Conservation (phyloP, 805 yeast genomes). For the Wickerhamiella domercqiae region DNA sequence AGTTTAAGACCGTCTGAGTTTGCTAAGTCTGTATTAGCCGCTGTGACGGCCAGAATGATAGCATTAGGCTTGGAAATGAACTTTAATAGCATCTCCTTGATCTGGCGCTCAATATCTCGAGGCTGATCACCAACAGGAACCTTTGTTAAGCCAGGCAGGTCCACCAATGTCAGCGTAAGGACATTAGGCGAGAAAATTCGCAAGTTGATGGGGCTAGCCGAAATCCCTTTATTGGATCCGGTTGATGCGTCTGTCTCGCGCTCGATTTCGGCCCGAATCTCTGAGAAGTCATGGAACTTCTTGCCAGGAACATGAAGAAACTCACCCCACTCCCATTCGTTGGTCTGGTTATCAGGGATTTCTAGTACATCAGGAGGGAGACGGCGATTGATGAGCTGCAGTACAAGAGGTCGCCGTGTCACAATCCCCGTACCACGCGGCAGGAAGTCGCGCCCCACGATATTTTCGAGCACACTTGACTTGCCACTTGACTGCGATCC, state of each 20-base stretch:
- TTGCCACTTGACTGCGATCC: conserved; percentile 87
- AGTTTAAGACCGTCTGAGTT: conserved; percentile 91
- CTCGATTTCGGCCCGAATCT: conserved; percentile 78
- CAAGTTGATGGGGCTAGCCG: conserved; percentile 82
- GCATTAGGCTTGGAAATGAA: conserved; percentile 94
- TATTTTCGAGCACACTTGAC: conserved; percentile 76
- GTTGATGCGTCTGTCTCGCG: conserved; percentile 77
- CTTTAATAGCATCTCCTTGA: conserved; percentile 81
- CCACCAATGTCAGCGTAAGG: conserved; percentile 84
- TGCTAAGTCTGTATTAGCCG: conserved; percentile 93
- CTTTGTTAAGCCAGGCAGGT: conserved; percentile 92
- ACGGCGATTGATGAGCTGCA: conserved; percentile 62
- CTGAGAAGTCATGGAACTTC: conserved; percentile 74
- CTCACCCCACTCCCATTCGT: conserved; percentile 82
- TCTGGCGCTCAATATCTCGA: conserved; percentile 86
- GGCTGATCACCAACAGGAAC: conserved; percentile 99
- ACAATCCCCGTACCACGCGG: conserved; percentile 88
- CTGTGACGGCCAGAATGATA: conserved; percentile 84
- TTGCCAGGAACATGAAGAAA: conserved; percentile 84
- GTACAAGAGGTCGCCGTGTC: conserved; percentile 69
- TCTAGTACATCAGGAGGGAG: conserved; percentile 12
- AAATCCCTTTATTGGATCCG: conserved; percentile 60
- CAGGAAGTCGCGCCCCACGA: conserved; percentile 79
- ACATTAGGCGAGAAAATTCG: conserved; percentile 92
- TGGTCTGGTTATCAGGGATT: conserved; percentile 25